phyloP scores from a whole-genome alignment of 106 monocot genomes.

The Iris macrosiphon region DNA sequence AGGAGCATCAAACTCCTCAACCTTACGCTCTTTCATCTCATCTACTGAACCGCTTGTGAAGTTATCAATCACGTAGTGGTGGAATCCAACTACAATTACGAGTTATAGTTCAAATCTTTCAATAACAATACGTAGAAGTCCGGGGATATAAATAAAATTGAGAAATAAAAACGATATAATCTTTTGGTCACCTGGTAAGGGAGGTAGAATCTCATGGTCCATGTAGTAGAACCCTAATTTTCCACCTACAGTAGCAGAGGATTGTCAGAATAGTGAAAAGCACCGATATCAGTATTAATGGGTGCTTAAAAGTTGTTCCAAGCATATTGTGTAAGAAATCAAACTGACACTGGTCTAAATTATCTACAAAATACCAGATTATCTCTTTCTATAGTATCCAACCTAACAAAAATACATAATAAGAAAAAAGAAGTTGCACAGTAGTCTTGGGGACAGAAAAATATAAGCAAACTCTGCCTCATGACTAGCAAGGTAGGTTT shows the following conservation, averaged over 20 bases:
- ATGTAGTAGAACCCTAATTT: constrained; percentile 95
- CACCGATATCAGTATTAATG: neutral
- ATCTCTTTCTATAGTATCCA: too few species aligned
- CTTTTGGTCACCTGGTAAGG: constrained; percentile 58
- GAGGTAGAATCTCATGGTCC: constrained; percentile 91
- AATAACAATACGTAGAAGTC: too few species aligned
- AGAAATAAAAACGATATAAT: constrained; percentile 2
- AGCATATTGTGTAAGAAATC: neutral
- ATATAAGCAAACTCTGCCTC: too few species aligned
- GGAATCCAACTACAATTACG: constrained; percentile 50
- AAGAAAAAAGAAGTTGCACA: too few species aligned
- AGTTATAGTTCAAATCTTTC: neutral
- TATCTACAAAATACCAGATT: too few species aligned
- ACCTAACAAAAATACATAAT: too few species aligned
- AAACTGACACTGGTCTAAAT: too few species aligned
- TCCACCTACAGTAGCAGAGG: constrained; percentile 40
- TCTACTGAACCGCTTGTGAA: constrained; percentile 22
- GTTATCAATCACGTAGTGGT: constrained; percentile 61
- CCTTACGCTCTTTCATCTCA: constrained; percentile 24
- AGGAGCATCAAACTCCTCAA: constrained; percentile 36
- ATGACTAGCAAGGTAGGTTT: too few species aligned
- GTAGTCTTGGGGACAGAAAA: too few species aligned
- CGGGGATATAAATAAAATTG: too few species aligned
- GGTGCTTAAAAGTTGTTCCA: neutral
- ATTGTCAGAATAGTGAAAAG: neutral